Conservation (phyloP, 2,329 filamentous ascomycete genomes). For the Aaosphaeria arxii region DNA sequence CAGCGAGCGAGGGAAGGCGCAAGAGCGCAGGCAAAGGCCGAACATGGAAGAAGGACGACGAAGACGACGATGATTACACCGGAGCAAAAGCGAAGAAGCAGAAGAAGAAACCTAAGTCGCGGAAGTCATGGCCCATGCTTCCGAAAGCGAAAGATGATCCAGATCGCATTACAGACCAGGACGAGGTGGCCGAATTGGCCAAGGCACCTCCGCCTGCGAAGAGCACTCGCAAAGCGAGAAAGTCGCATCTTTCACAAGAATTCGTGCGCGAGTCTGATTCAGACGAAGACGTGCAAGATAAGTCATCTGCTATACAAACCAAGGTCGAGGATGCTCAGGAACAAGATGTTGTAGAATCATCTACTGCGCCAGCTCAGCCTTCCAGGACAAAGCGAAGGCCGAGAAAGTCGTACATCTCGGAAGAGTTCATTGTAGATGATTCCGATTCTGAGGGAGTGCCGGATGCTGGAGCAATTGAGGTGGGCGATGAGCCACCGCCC, state of each 20-base stretch:
- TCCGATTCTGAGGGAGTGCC: slow-evolving; percentile 4
- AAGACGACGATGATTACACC: slow-evolving; percentile 19
- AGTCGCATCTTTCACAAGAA: not conserved
- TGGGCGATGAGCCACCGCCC: not conserved
- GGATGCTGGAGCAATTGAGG: not conserved
- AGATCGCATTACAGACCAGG: not conserved
- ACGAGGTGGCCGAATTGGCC: not conserved
- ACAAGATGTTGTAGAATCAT: not conserved
- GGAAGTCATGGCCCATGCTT: not conserved
- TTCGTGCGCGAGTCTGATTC: not conserved
- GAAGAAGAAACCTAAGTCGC: slow-evolving; percentile 1
- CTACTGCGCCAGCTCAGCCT: not conserved
- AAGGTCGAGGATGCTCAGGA: no score
- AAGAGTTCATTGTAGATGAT: slow-evolving; percentile 8
- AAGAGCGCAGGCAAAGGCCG: not conserved
- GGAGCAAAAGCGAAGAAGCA: slow-evolving; percentile 1
- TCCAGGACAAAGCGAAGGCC: slow-evolving; percentile 5
- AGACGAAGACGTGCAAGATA: not conserved
- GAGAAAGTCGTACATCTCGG: slow-evolving; percentile 6
- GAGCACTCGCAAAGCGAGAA: not conserved
- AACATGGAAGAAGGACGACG: slow-evolving; percentile 22
- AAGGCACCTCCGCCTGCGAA: not conserved
- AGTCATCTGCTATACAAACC: not conserved
- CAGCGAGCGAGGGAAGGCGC: no score
- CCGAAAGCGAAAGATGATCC: not conserved